Percentiles rank a stretch among this genome's conserved stretches.
Evolutionary conservation across 1,139 yeast genomes (phyloP).

Genomic region (Candida anutae): DNA sequence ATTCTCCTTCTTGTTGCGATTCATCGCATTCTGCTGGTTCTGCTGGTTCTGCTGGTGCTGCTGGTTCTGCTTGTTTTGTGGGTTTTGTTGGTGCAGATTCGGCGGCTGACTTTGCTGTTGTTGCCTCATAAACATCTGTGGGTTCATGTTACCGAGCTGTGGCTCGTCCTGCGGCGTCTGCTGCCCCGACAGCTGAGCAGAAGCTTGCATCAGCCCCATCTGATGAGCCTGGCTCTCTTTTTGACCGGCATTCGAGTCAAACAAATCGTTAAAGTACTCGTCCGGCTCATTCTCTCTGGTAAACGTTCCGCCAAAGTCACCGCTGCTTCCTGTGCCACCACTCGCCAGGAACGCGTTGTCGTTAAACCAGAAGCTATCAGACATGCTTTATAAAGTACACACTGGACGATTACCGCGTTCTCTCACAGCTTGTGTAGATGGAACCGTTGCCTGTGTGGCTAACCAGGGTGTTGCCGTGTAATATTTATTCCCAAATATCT

Average conservation of each 20-base stretch:
- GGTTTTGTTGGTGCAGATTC: conserved; percentile 10
- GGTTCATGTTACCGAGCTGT: conserved; percentile 9
- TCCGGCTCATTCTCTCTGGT: conserved; percentile 13
- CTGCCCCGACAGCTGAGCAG: too few species aligned
- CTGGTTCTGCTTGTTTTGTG: conserved; percentile 11
- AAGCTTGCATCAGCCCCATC: too few species aligned
- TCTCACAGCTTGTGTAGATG: too few species aligned
- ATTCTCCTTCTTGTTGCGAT: conserved; percentile 17
- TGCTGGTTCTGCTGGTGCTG: conserved; percentile 7
- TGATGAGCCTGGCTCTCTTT: too few species aligned
- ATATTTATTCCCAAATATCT: too few species aligned
- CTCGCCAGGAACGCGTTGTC: conserved; percentile 25
- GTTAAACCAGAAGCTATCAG: conserved; percentile 38
- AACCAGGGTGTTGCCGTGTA: too few species aligned
- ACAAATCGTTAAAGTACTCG: conserved; percentile 30
- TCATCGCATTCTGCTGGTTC: conserved; percentile 12
- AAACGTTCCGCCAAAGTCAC: conserved; percentile 4
- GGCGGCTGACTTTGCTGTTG: conserved; percentile 9
- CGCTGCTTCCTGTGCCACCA: background rate
- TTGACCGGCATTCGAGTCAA: conserved; percentile 14
- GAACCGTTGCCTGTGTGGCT: too few species aligned
- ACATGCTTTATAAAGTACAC: too few species aligned
- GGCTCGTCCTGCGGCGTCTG: too few species aligned
- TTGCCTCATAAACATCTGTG: conserved; percentile 22
- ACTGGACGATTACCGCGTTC: too few species aligned